Evolutionary conservation across 768 basidiomycete species (phyloP), one percentile per base, ranked within the genome.

Genomic region (Serendipita vermifera): DNA sequence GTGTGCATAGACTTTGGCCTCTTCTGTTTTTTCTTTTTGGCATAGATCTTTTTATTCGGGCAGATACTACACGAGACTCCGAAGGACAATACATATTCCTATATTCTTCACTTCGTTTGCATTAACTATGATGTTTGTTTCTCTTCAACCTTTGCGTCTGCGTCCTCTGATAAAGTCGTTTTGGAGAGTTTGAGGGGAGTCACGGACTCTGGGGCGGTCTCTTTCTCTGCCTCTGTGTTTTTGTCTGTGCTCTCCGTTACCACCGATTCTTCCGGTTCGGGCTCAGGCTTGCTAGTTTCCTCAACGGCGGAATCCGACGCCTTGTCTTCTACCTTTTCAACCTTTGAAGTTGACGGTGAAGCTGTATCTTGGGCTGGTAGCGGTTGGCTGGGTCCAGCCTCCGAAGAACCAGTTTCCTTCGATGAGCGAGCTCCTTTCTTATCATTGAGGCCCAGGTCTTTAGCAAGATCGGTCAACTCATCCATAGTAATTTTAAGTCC

Each of bases 401-500:
- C n/a, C 40, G 40, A 41, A n/a, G n/a, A n/a, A n/a, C n/a, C n/a
- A n/a, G n/a, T n/a, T n/a, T n/a, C 36, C 36, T 38, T n/a, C 11
- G 26, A 40, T 40, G 7, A 40, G 7, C 17, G 84, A 1, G 75
- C 79, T 4, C 86, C 85, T n/a, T 84, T 85, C 38, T 85, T 81
- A 5, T 78, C 85, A 24, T 77, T 80, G 22, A 91, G 72, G 13
- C 87, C 87, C 24, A 91, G 73, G 60, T 87, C 84, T 38, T 77
- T 77, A 3, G 90, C 78, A 33, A 91, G 69, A 58, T 80, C 77
- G 59, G 68, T 68, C 60, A 91, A 70, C 55, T 91, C 89, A 29
- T 84, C 83, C 56, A 83, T 77, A 3, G 87, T 85, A 22, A 83
- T 82, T 61, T 79, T 79, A 22, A 91, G 78, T 3, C 86, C 87